Conservation (phyloP, 352 stramenopile species). For the Pythium volutum region DNA sequence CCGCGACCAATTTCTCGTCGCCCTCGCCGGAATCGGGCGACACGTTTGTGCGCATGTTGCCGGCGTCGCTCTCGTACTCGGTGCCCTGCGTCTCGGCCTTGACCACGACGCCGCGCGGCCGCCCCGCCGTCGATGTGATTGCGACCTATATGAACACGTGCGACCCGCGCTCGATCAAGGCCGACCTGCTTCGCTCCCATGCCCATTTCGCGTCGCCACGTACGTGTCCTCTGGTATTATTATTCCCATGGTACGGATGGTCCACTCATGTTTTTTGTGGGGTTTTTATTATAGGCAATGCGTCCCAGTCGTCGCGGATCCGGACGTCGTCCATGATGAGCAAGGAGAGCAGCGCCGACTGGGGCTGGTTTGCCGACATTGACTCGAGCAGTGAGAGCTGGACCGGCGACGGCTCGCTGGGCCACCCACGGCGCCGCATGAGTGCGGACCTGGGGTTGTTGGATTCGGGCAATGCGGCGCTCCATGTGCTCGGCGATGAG, state of each 20-base stretch:
- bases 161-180: slow-evolving; percentile 73
- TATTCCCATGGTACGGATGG: background rate
- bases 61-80: slow-evolving; percentile 67
- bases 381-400: slow-evolving; percentile 84
- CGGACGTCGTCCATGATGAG: slow-evolving; percentile 66
- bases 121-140: slow-evolving; percentile 79
- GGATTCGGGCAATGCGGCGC: slow-evolving; percentile 41
- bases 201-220: slow-evolving; percentile 71
- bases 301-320: slow-evolving; percentile 34
- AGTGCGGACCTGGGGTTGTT: slow-evolving; percentile 74
- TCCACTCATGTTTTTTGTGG: slow-evolving; percentile 28
- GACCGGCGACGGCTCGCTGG: slow-evolving; percentile 64
- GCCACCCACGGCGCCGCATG: slow-evolving; percentile 56
- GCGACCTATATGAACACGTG: slow-evolving; percentile 89
- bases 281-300: slow-evolving; percentile 17
- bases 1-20: slow-evolving; percentile 22
- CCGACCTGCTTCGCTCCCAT: slow-evolving; percentile 71
- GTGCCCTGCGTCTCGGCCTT: slow-evolving; percentile 54
- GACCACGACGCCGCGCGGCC: slow-evolving; percentile 62
- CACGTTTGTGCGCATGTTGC: slow-evolving; percentile 29
- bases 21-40: slow-evolving; percentile 34
- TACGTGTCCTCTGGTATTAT: slow-evolving; percentile 22
- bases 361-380: slow-evolving; percentile 88
- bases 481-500: slow-evolving; percentile 81
- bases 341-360: slow-evolving; percentile 80